A percentile compares a stretch with the other conserved stretches of the same genome.
phyloP scores from a whole-genome alignment of 2,329 filamentous ascomycete genomes.

The Colletotrichum cordylinicola region DNA sequence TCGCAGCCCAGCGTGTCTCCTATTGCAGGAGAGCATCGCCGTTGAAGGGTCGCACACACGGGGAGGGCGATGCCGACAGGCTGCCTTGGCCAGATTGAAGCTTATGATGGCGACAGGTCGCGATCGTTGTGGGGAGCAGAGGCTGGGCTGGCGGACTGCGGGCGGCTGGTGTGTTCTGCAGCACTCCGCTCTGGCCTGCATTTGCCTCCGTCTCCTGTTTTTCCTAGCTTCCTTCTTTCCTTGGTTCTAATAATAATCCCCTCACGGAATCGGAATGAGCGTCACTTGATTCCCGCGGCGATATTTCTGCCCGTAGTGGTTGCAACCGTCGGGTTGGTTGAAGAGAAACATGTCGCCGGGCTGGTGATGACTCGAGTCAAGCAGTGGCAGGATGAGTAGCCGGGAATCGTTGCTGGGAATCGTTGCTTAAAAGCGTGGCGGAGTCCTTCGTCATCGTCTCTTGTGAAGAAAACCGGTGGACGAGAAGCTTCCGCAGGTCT shows the following conservation, averaged over 20 bases:
- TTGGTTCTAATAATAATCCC: conserved; percentile 15
- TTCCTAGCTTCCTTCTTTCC: background rate
- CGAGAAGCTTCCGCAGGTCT: conserved; percentile 3
- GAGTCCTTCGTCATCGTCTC: conserved; percentile 5
- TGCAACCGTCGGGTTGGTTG: background rate
- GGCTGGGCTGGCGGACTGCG: background rate
- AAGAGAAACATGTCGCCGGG: background rate
- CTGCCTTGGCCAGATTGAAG: background rate
- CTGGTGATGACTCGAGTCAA: background rate
- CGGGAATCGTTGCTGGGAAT: background rate
- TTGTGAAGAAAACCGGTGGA: conserved; percentile 13
- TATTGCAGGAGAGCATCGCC: background rate
- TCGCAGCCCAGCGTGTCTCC: background rate
- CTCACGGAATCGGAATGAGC: conserved; percentile 2
- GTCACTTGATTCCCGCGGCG: conserved; percentile 2
- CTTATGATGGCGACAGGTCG: background rate
- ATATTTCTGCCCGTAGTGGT: conserved; percentile 3
- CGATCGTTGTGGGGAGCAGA: background rate
- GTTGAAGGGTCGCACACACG: conserved; percentile 4
- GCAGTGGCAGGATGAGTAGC: background rate
- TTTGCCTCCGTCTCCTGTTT: background rate
- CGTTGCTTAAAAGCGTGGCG: conserved; percentile 8
- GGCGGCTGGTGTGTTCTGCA: background rate
- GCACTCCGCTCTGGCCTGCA: background rate
- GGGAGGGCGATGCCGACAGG: conserved; percentile 6